Conservation (phyloP, 2,329 filamentous ascomycete species). For the Dothidotthia symphoricarpi region DNA sequence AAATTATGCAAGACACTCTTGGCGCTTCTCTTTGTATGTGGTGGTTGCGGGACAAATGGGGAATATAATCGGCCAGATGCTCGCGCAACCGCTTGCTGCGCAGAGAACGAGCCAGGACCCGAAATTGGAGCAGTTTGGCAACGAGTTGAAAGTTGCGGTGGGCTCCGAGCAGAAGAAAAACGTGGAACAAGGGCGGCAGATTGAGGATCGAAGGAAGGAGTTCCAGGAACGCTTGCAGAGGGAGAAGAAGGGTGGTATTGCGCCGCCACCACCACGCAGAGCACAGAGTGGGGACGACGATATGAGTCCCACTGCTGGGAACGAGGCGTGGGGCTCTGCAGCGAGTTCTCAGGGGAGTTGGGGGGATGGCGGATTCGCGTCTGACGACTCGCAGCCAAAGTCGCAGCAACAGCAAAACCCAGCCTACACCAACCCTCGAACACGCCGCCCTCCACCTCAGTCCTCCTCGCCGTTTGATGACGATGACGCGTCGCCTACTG, state of each 20-base stretch:
- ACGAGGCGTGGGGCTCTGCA: constrained; percentile 31
- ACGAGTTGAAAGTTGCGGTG: constrained; percentile 35
- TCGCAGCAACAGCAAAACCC: constrained; percentile 11
- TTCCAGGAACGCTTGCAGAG: constrained; percentile 16
- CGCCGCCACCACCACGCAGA: constrained; percentile 38
- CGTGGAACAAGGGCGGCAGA: constrained; percentile 14
- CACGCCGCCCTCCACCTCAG: constrained; percentile 8
- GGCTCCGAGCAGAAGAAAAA: constrained; percentile 11
- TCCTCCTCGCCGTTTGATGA: constrained; percentile 19
- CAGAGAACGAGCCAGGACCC: constrained; percentile 42
- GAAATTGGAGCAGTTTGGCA: constrained; percentile 41
- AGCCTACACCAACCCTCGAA: constrained; percentile 5
- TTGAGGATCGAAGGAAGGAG: constrained; percentile 20
- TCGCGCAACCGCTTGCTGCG: constrained; percentile 35
- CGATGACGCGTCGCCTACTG: constrained; percentile 40
- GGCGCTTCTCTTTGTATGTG: constrained; percentile 28
- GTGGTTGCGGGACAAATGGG: constrained; percentile 33
- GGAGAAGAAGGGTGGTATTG: constrained; percentile 30
- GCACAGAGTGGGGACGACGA: constrained; percentile 41
- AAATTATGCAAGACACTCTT: constrained; percentile 23
- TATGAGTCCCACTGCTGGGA: constrained; percentile 45
- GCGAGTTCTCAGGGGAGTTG: constrained; percentile 9
- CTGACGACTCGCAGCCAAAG: constrained; percentile 8
- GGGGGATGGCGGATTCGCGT: constrained; percentile 13
- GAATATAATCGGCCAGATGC: constrained; percentile 34